phyloP scores from a whole-genome alignment of 179 eudicot genomes.

The Actinidia arguta region DNA sequence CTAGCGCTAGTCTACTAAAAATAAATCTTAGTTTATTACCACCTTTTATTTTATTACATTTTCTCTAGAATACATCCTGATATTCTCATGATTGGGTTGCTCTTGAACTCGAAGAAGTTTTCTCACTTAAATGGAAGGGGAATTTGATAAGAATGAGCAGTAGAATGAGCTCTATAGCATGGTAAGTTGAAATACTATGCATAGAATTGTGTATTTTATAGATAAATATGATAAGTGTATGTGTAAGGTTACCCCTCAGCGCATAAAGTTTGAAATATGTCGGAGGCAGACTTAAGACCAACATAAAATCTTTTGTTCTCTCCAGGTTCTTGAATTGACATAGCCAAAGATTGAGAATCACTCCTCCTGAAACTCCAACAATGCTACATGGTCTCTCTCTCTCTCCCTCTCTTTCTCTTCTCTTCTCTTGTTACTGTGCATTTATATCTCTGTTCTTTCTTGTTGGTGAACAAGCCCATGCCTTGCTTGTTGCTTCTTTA shows the following conservation, averaged over 20 bases:
- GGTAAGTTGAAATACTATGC: conserved; percentile 47
- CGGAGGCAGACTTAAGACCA: not conserved
- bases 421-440: no score
- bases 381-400: conserved; percentile 86
- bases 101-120: conserved; percentile 94
- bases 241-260: not conserved
- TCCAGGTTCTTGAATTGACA: conserved; percentile 94
- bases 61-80: not conserved
- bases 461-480: no score
- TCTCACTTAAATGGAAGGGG: conserved; percentile 85
- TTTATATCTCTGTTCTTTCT: no score
- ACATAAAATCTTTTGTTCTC: not conserved
- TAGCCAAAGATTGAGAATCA: conserved; percentile 95
- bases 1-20: no score
- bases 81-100: conserved; percentile 77
- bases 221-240: no score
- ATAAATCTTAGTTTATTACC: conserved; percentile 1
- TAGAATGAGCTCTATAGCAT: conserved; percentile 96
- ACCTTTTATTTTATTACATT: not conserved
- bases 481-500: no score
- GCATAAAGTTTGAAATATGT: not conserved
- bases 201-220: not conserved
- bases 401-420: not conserved
- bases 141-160: conserved; percentile 76
- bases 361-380: conserved; percentile 99